Percentiles rank a stretch among this genome's conserved stretches.
Conservation (phyloP, 495 filamentous ascomycete genomes). For the Paragyromitra xinjiangensis region DNA sequence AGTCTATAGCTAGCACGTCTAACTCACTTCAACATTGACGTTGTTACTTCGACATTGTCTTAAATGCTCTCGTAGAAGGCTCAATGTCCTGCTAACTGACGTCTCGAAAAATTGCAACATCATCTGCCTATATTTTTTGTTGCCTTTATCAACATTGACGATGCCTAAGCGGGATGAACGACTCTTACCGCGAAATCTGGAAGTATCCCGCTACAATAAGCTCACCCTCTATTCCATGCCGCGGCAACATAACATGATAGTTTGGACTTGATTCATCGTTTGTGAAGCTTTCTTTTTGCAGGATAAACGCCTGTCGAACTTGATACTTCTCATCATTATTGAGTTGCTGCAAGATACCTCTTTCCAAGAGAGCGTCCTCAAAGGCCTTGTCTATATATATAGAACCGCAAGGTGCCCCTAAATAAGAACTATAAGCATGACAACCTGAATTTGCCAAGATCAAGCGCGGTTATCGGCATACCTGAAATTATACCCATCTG, state of each 20-base stretch:
- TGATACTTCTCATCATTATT: slow-evolving; percentile 41
- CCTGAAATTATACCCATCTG: slow-evolving; percentile 45
- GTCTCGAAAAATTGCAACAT: slow-evolving; percentile 41
- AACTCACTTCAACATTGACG: slow-evolving; percentile 24
- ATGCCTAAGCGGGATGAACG: not conserved
- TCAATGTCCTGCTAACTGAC: slow-evolving; percentile 29
- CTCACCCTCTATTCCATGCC: slow-evolving; percentile 31
- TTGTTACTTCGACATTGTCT: slow-evolving; percentile 19
- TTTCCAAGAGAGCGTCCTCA: slow-evolving; percentile 29
- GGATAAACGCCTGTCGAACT: slow-evolving; percentile 31
- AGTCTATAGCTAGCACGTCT: too few species aligned
- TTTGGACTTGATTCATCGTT: slow-evolving; percentile 31
- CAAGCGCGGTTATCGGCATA: not conserved
- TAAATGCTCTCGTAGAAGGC: slow-evolving; percentile 35
- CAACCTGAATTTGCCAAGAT: not conserved
- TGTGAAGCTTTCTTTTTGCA: slow-evolving; percentile 37
- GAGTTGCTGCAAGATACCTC: slow-evolving; percentile 31
- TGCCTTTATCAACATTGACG: not conserved
- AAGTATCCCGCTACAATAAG: slow-evolving; percentile 41
- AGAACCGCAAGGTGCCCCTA: slow-evolving; percentile 40
- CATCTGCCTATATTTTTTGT: slow-evolving; percentile 25
- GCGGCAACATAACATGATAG: slow-evolving; percentile 30
- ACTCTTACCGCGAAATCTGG: slow-evolving; percentile 43
- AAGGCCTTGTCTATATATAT: slow-evolving; percentile 45
- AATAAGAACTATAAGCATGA: not conserved